A percentile compares a stretch with the other conserved stretches of the same genome.
phyloP scores from a whole-genome alignment of 75 land plant species.

The Selaginella tamariscina region DNA sequence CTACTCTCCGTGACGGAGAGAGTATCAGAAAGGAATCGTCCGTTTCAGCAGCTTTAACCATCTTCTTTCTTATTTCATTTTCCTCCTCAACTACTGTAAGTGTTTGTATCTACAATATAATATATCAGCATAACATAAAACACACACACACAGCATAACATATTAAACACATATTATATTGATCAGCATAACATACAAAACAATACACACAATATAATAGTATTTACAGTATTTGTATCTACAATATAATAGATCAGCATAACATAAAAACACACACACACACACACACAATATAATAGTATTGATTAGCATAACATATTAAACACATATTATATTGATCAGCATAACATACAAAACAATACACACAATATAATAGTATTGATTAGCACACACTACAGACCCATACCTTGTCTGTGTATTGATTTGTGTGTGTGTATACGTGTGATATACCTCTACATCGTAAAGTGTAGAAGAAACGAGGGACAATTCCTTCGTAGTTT shows the following conservation, averaged over 20 bases:
- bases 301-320: no score
- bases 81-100: not conserved
- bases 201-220: not conserved
- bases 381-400: not conserved
- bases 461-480: constrained; percentile 16
- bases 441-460: not conserved
- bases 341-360: no score
- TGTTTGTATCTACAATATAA: not conserved
- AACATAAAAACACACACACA: no score
- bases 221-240: not conserved
- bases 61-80: not conserved
- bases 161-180: no score
- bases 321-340: no score
- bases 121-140: not conserved
- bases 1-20: constrained; percentile 41
- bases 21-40: constrained; percentile 23
- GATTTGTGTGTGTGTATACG: not conserved
- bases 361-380: no score
- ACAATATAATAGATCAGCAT: not conserved
- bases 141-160: no score
- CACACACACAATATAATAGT: no score
- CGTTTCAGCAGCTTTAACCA: not conserved
- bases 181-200: not conserved
- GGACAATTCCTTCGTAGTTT: constrained; percentile 18
- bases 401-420: not conserved